Percentiles rank a stretch among this genome's conserved stretches.
phyloP scores from a whole-genome alignment of 495 filamentous ascomycete species.

The Penicillium arizonense region DNA sequence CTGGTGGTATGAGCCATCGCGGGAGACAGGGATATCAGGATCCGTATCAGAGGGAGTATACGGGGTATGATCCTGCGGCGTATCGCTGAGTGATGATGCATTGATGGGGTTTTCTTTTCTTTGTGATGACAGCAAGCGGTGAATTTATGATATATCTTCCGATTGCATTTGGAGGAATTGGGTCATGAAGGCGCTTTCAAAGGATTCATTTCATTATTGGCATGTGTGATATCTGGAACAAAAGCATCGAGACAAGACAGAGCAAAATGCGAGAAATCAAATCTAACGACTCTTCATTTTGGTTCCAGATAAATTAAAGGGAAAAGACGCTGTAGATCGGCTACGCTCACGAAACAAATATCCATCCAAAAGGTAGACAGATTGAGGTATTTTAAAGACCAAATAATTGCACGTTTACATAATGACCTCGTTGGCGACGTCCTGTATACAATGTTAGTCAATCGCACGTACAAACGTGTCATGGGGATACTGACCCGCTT shows the following conservation, averaged over 20 bases:
- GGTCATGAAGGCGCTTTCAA: background rate
- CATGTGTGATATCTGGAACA: background rate
- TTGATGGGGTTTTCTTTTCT: background rate
- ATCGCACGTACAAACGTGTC: background rate
- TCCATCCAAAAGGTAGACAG: conserved; percentile 19
- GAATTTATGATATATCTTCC: conserved; percentile 39
- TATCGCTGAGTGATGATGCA: conserved; percentile 27
- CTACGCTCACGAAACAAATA: conserved; percentile 15
- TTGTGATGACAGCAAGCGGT: conserved; percentile 8
- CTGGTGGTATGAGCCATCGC: conserved; percentile 12
- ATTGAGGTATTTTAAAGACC: conserved; percentile 23
- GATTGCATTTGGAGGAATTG: background rate
- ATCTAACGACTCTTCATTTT: conserved; percentile 1
- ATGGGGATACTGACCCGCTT: conserved; percentile 73
- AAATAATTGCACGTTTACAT: conserved; percentile 60
- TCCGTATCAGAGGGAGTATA: conserved; percentile 28
- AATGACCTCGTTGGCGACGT: conserved; percentile 93
- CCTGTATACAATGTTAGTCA: conserved; percentile 44
- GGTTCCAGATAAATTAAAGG: conserved; percentile 1
- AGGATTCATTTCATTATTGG: background rate
- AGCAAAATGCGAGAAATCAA: background rate
- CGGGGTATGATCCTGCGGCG: conserved; percentile 35
- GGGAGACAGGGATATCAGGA: conserved; percentile 15
- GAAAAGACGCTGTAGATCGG: conserved; percentile 10
- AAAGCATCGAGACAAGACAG: background rate